phyloP scores from a whole-genome alignment of 106 monocot genomes.

The Dendrobium huoshanense region DNA sequence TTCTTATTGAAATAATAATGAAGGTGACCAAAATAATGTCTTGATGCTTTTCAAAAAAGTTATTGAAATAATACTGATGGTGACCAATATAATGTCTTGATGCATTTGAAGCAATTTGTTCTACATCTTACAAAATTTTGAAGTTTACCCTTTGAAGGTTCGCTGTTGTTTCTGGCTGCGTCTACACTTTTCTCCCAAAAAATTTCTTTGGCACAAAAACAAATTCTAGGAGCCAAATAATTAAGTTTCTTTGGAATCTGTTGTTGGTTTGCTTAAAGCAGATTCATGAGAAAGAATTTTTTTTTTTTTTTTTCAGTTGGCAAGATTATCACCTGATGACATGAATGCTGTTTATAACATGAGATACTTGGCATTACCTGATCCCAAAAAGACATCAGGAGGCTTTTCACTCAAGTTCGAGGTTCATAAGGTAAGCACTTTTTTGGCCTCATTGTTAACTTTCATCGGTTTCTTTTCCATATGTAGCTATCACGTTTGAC shows the following conservation, averaged over 20 bases:
- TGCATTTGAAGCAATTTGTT: not conserved
- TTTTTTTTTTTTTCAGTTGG: slow-evolving; percentile 48
- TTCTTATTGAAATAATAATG: not conserved
- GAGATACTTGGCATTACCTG: slow-evolving; percentile 59
- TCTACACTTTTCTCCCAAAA: not conserved
- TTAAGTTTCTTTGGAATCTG: not conserved
- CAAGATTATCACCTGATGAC: slow-evolving; percentile 82
- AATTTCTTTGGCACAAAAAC: not conserved
- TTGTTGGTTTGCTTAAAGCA: not conserved
- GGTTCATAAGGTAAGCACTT: slow-evolving; percentile 45
- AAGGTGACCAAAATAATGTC: not conserved
- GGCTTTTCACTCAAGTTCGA: slow-evolving; percentile 93
- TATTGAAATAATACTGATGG: not conserved
- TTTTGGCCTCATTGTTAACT: not conserved
- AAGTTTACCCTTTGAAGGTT: not conserved
- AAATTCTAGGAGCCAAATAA: not conserved
- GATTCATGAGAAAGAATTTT: not conserved
- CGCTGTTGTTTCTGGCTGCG: not conserved
- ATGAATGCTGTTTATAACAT: slow-evolving; percentile 95
- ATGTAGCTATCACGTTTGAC: not conserved
- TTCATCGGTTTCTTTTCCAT: not conserved
- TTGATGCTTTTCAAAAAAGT: not conserved
- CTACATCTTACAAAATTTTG: not conserved
- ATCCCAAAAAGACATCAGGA: slow-evolving; percentile 64
- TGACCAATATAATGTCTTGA: not conserved